Evolutionary conservation across 345 rosid genomes (phyloP), one percentile per base, ranked within the genome.

Genomic region (Citrus trifoliata): DNA sequence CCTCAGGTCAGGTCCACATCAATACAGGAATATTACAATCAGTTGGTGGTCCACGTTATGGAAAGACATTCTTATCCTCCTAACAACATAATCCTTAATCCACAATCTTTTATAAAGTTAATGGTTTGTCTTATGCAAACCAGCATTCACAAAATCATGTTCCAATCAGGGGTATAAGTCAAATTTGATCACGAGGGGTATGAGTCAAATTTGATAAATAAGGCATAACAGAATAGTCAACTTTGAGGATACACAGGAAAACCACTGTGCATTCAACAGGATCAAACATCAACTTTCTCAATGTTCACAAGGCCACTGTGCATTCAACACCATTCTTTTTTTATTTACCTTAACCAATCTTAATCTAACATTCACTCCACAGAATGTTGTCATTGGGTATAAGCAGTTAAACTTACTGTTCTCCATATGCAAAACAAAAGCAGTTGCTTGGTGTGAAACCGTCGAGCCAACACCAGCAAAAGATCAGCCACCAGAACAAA

Each of bases 1-100:
- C 25, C 19, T 59, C 46, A 60, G 27, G 48, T 38, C 40, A 64
- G 10, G 70, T 58, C 60, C 67, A 53, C 37, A 80, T 70, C 77
- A 72, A 73, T 8, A 7, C 4, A 42, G 13, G 27, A n/a, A 73
- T 13, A 22, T 28, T 37, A 12, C 66, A 73, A 76, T 25, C 67
- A 67, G 10, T 37, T 55, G 55, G 66, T 35, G 73, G 73, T 38
- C 64, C 65, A 63, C 10, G 27, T 46, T 28, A 37, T 61, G 68
- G 28, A 27, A 32, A 56, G 46, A 19, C 32, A 18, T 74, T 37
- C 70, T 46, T 6, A 33, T 9, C 3, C 55, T 9, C 59, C 0
- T 14, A 32, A 13, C 5, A 32, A 55, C n/a, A 30, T 4, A 30
- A 6, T 6, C 18, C 35, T 27, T 6, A 0, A 22, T 3, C 32